Evolutionary conservation across 1,284 basidiomycete species (phyloP).

Genomic region (Fistulina hepatica): DNA sequence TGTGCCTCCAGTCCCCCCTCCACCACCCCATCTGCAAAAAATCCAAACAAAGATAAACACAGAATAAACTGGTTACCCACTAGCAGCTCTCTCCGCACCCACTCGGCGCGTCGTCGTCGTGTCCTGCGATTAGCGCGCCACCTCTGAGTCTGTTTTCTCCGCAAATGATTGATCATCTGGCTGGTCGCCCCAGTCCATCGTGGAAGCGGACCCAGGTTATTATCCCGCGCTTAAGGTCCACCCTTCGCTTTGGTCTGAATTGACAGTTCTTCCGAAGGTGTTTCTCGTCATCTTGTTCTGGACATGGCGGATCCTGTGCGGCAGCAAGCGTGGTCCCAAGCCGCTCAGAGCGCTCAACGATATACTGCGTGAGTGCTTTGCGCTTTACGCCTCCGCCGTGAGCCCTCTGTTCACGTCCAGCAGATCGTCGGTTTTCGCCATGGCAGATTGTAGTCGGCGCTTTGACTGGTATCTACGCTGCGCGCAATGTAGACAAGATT

Average conservation of each 20-base stretch:
- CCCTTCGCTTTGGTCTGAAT: background rate
- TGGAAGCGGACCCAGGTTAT: slow-evolving; percentile 68
- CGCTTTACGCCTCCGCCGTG: background rate
- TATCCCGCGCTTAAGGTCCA: background rate
- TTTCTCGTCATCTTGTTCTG: slow-evolving; percentile 87
- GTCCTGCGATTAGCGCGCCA: no score
- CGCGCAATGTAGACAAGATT: slow-evolving; percentile 81
- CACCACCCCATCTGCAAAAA: no score
- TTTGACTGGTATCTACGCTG: slow-evolving; percentile 75
- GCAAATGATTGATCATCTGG: slow-evolving; percentile 85
- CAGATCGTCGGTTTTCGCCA: slow-evolving; percentile 75
- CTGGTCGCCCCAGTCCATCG: slow-evolving; percentile 65
- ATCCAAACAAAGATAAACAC: no score
- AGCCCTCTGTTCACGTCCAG: slow-evolving; percentile 3
- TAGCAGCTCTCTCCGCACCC: no score
- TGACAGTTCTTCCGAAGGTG: slow-evolving; percentile 35
- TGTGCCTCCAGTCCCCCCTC: no score
- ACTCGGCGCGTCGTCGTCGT: no score
- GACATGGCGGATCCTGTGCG: slow-evolving; percentile 67
- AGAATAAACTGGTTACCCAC: no score
- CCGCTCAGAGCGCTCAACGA: slow-evolving; percentile 53
- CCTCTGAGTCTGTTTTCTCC: no score
- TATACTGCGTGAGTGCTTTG: slow-evolving; percentile 39
- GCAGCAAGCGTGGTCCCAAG: slow-evolving; percentile 57
- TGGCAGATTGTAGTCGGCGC: slow-evolving; percentile 90